Conservation (phyloP, 257 asterid species). For the Perilla frutescens region DNA sequence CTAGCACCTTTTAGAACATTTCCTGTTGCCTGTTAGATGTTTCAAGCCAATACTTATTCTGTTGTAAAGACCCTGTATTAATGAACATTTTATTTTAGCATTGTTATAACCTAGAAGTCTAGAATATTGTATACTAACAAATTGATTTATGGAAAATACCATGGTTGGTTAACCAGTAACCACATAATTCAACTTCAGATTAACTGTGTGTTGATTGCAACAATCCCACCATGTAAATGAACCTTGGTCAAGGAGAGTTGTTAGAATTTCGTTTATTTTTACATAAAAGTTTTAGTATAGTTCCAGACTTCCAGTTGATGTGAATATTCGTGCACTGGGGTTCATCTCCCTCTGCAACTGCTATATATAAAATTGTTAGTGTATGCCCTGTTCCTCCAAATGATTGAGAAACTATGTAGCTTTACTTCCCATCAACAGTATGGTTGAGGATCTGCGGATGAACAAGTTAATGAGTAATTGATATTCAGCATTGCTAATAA, state of each 20-base stretch:
- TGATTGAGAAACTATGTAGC: neutral
- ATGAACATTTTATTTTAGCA: constrained; percentile 7
- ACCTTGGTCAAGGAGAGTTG: constrained; percentile 7
- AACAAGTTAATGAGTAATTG: neutral
- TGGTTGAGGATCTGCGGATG: neutral
- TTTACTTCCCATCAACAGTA: neutral
- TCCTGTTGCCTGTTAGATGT: neutral
- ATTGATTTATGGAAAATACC: neutral
- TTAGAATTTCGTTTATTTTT: neutral
- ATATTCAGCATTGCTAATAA: neutral
- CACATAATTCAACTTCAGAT: neutral
- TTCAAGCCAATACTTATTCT: neutral
- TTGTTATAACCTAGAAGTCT: constrained; percentile 5
- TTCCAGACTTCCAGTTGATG: neutral
- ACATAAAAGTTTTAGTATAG: neutral
- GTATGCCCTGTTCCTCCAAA: neutral
- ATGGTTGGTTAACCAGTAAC: neutral
- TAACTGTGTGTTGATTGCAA: neutral
- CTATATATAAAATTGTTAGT: neutral
- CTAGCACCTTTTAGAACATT: neutral
- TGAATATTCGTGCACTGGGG: neutral
- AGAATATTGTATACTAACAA: neutral
- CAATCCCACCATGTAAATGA: neutral
- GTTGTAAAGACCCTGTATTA: neutral
- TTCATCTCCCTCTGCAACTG: constrained; percentile 3